Base-by-base conservation (phyloP, 2,329 filamentous ascomycete species). In the Clonostachys rosea region DNA sequence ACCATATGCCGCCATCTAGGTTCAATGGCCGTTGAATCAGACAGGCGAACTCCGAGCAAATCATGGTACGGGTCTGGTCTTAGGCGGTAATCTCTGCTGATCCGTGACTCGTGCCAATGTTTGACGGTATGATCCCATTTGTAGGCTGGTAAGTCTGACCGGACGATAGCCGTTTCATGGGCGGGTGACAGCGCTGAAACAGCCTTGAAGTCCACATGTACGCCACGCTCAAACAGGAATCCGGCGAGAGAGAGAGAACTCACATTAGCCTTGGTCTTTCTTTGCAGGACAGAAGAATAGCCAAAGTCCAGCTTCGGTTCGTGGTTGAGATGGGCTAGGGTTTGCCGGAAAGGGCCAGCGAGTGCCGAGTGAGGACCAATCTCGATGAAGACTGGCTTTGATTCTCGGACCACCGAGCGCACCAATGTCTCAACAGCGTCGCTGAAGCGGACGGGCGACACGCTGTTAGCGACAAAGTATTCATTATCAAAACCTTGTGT, bases 1-100 rank as follows among this genome's bases (percentile, higher is more conserved):
- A 78, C 55, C 20, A 73, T 65, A 48, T 75, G 76, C 36, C 74
- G 64, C 75, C 75, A 79, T 1, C 63, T 70, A 0, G 72, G 72
- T 39, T 14, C 13, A 39, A 53, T 75, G 70, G 3, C 69, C 52
- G 10, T 73, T 69, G 43, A 62, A 42, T 67, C 67, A 49, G 70
- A 66, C 11, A 69, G 70, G 20, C 70, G 55, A 2, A 67, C 60
- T 6, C 76, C 76, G 3, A 79, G 63, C 3, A 79, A 60, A 36
- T 77, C 73, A 47, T 71, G 71, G 2, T 71, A 64, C 1, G 59
- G 57, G 45, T 0, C 61, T 53, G 43, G 62, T 58, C 42, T 52
- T 56, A 44, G 61, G 53, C 7, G 63, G 45, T 62, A 57, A 16
- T 61, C 56, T 9, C 52, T 46, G 40, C 59, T 61, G 6, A 59